Percentiles rank a stretch among this genome's conserved stretches.
Conservation (phyloP, 2,329 filamentous ascomycete species). For the Microdochium trichocladiopsis region DNA sequence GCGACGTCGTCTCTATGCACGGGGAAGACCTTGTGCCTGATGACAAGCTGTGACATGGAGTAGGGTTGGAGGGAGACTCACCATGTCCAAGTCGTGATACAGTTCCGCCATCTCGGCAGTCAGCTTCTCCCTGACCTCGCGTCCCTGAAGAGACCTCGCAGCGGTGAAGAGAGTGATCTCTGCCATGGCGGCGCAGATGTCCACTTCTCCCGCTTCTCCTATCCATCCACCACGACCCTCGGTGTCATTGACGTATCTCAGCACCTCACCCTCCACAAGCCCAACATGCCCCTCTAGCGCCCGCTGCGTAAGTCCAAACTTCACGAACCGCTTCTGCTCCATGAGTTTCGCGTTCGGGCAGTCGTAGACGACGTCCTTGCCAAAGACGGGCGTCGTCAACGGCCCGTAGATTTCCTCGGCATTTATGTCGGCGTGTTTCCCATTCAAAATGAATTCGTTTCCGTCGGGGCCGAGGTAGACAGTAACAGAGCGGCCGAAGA, state of each 20-base stretch:
- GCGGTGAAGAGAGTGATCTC: slow-evolving; percentile 81
- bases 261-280: slow-evolving; percentile 63
- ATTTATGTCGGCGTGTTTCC: slow-evolving; percentile 42
- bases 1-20: neutral
- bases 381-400: slow-evolving; percentile 55
- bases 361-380: slow-evolving; percentile 75
- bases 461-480: slow-evolving; percentile 41
- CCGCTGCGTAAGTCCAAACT: slow-evolving; percentile 60
- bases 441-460: slow-evolving; percentile 51
- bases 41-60: neutral
- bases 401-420: slow-evolving; percentile 47
- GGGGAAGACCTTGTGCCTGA: neutral
- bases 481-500: slow-evolving; percentile 43
- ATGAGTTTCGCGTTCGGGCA: slow-evolving; percentile 79
- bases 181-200: slow-evolving; percentile 61
- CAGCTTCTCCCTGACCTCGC: slow-evolving; percentile 66
- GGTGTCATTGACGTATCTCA: slow-evolving; percentile 52
- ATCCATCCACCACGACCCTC: neutral
- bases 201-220: slow-evolving; percentile 23
- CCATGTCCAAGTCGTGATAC: slow-evolving; percentile 67
- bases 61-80: neutral
- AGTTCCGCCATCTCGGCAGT: slow-evolving; percentile 65
- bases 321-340: slow-evolving; percentile 84
- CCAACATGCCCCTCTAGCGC: slow-evolving; percentile 61
- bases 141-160: slow-evolving; percentile 65